Base-by-base conservation (phyloP, 371 early-diverging fungal species). In the Batkoa obscura region DNA sequence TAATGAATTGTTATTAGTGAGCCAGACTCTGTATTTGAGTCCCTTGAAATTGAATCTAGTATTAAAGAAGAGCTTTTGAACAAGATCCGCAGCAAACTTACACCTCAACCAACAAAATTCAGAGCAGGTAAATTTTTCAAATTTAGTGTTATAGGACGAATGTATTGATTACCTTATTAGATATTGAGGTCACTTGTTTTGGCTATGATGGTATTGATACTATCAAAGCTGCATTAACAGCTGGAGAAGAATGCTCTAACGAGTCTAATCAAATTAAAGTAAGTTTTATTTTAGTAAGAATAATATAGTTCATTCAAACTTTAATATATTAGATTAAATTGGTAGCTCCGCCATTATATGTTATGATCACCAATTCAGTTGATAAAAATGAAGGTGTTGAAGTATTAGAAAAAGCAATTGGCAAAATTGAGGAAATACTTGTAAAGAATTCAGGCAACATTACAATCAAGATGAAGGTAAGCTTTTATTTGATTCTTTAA, bases 121-220 rank as follows among this genome's bases (percentile, higher is more conserved):
- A 87, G 95, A 67, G 90, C 93, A 48, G 80, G 80, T 80, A 72
- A 68, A 66, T 63, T 37, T n/a, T 0, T 48, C 0, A 33, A 4
- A 4, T 38, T 42, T 39, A 39, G 15, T 17, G n/a, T n/a, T n/a
- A n/a, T n/a, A n/a, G n/a, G n/a, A n/a, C n/a, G n/a, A n/a, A n/a
- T n/a, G n/a, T n/a, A 39, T 33, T 56, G 39, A 39, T 55, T 41
- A 54, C 9, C n/a, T 50, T 54, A 39, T 55, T 54, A 69, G 99
- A 99, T 76, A 78, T 98, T 56, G 98, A 98, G 67, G 84, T 95
- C 49, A 86, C 88, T 62, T 98, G 99, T 74, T 89, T 85, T 60
- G 88, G 86, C 62, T 88, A 88, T 64, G 90, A 94, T 67, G 99
- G 99, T 60, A 88, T 99, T 23, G 89, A 90, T 65, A 94, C 94